Conservation (phyloP, 176 grass and related monocot genomes). For the Paspalum vaginatum region DNA sequence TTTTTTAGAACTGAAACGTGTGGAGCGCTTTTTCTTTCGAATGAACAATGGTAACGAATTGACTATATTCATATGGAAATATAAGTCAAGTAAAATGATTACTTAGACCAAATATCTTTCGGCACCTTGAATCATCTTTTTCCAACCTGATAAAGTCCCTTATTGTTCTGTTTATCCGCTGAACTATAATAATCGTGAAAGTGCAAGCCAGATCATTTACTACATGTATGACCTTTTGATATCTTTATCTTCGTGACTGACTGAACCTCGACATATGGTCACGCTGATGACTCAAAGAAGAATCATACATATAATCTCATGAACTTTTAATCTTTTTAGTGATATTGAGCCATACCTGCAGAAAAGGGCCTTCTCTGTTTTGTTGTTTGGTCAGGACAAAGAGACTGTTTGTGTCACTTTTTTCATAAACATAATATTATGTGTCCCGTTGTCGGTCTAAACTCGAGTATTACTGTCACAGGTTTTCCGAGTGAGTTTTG, state of each 20-base stretch:
- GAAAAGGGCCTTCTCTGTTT: constrained; percentile 15
- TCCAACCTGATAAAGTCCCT: constrained; percentile 33
- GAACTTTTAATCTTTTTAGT: constrained; percentile 34
- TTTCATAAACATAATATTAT: constrained; percentile 38
- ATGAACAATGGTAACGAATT: constrained; percentile 16
- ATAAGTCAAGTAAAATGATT: constrained; percentile 41
- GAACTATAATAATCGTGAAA: constrained; percentile 37
- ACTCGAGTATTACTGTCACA: constrained; percentile 33
- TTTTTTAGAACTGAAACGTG: neutral
- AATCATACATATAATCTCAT: constrained; percentile 18
- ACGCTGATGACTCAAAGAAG: constrained; percentile 18
- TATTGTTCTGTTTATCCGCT: constrained; percentile 31
- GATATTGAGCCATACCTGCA: constrained; percentile 10
- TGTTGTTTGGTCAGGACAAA: constrained; percentile 46
- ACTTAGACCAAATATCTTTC: constrained; percentile 48
- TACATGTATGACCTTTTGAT: constrained; percentile 37
- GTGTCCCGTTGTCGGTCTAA: constrained; percentile 44
- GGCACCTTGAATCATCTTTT: constrained; percentile 39
- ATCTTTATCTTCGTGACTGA: constrained; percentile 44
- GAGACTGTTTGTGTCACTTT: constrained; percentile 49
- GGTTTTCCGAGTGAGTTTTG: constrained; percentile 37
- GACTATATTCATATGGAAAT: constrained; percentile 32
- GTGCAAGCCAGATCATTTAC: constrained; percentile 23
- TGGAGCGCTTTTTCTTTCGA: constrained; percentile 13
- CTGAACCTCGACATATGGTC: constrained; percentile 36